Evolutionary conservation across 2,329 filamentous ascomycete species (phyloP).

Genomic region (Arthroderma uncinatum): DNA sequence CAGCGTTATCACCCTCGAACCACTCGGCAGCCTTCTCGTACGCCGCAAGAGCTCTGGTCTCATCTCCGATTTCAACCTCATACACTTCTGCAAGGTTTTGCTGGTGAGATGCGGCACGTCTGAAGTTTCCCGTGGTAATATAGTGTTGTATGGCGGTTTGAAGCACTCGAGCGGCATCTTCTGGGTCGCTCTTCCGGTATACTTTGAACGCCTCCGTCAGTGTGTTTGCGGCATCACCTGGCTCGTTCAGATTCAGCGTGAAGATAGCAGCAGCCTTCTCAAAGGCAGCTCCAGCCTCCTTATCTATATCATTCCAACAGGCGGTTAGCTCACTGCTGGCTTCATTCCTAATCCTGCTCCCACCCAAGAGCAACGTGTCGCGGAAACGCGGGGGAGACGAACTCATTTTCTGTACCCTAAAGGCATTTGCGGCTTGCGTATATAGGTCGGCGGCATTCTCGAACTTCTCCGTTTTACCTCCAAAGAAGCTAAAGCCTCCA

Average conservation of each 20-base stretch:
- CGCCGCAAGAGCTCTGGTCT: conserved; percentile 64
- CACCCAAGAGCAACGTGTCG: conserved; percentile 7
- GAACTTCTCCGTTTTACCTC: conserved; percentile 75
- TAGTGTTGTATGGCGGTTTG: conserved; percentile 75
- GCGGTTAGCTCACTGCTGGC: neutral
- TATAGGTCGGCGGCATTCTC: conserved; percentile 82
- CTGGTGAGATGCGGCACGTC: conserved; percentile 80
- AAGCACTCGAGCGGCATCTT: conserved; percentile 71
- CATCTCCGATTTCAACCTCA: conserved; percentile 69
- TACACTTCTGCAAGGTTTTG: conserved; percentile 79
- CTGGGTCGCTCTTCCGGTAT: conserved; percentile 73
- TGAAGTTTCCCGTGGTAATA: conserved; percentile 78
- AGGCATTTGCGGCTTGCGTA: conserved; percentile 80
- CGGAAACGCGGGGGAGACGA: conserved; percentile 27
- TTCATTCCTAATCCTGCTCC: neutral
- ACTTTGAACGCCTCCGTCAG: conserved; percentile 88
- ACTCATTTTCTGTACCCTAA: conserved; percentile 79
- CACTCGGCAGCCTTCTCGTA: conserved; percentile 80
- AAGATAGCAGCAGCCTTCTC: conserved; percentile 78
- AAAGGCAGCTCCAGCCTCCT: conserved; percentile 77
- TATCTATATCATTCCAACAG: conserved; percentile 41
- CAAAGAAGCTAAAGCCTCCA: conserved; percentile 81
- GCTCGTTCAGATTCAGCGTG: conserved; percentile 70
- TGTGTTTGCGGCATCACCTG: conserved; percentile 82
- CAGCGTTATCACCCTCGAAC: conserved; percentile 79